phyloP scores from a whole-genome alignment of 2,329 filamentous ascomycete species.

The Cyclaneusma minus region DNA sequence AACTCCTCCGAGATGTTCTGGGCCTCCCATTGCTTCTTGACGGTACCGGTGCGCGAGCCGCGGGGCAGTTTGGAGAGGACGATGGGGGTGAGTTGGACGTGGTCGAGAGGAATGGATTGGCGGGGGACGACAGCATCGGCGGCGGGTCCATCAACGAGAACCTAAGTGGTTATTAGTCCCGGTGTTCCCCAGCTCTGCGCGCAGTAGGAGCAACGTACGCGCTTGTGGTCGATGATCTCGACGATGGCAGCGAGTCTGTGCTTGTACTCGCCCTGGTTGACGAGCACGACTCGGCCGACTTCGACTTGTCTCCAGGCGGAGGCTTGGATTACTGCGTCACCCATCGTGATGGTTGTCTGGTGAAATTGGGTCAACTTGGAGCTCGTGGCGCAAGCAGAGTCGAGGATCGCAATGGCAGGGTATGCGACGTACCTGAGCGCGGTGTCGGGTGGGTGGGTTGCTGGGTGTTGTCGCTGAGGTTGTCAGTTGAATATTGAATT shows the following conservation, averaged over 20 bases:
- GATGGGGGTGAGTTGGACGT: slow-evolving; percentile 80
- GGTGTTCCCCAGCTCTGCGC: slow-evolving; percentile 6
- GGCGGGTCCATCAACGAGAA: slow-evolving; percentile 89
- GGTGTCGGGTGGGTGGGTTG: slow-evolving; percentile 10
- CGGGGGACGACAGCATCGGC: slow-evolving; percentile 71
- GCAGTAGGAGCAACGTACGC: slow-evolving; percentile 52
- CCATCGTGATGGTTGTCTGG: slow-evolving; percentile 56
- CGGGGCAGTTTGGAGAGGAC: slow-evolving; percentile 76
- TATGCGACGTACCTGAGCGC: slow-evolving; percentile 16
- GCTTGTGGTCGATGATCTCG: slow-evolving; percentile 99
- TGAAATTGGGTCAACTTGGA: slow-evolving; percentile 13
- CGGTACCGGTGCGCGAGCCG: slow-evolving; percentile 63
- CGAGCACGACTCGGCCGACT: slow-evolving; percentile 92
- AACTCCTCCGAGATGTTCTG: slow-evolving; percentile 86
- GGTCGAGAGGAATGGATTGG: slow-evolving; percentile 68
- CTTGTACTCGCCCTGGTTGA: slow-evolving; percentile 64
- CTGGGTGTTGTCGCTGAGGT: slow-evolving; percentile 13
- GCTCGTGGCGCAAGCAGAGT: slow-evolving; percentile 8
- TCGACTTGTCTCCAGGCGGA: slow-evolving; percentile 92
- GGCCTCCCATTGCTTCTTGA: slow-evolving; percentile 86
- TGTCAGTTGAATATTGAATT: too few species aligned
- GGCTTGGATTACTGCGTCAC: slow-evolving; percentile 67
- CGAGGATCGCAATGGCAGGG: slow-evolving; percentile 6
- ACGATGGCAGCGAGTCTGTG: slow-evolving; percentile 88
- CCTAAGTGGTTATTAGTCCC: slow-evolving; percentile 37